Conservation (phyloP, 108 stramenopile species). For the Nitzschia sp. region DNA sequence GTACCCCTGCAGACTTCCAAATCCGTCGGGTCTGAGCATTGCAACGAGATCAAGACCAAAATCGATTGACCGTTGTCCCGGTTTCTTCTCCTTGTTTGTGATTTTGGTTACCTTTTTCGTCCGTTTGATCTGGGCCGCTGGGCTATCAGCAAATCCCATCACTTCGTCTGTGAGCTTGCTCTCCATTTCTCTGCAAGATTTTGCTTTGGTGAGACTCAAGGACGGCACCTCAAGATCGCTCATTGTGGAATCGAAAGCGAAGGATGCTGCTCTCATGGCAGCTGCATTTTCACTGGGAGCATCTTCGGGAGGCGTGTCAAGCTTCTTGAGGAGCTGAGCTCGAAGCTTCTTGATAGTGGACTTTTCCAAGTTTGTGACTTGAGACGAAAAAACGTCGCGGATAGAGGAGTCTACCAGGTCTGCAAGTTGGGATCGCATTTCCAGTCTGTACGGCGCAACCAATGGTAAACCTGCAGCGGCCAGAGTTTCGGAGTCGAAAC, state of each 20-base stretch:
- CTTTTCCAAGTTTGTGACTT: conserved; percentile 61
- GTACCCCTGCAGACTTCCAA: conserved; percentile 87
- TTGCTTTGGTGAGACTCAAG: conserved; percentile 66
- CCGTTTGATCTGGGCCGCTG: conserved; percentile 74
- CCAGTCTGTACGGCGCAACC: conserved; percentile 60
- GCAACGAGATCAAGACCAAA: conserved; percentile 78
- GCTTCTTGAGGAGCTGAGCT: conserved; percentile 51
- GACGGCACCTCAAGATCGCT: conserved; percentile 69
- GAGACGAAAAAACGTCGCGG: conserved; percentile 55
- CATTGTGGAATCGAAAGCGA: conserved; percentile 55
- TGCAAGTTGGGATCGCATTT: conserved; percentile 62
- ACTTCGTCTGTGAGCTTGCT: conserved; percentile 65
- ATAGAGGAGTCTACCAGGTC: conserved; percentile 54
- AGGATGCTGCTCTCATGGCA: conserved; percentile 59
- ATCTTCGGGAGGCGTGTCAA: conserved; percentile 37
- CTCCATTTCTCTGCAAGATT: conserved; percentile 65
- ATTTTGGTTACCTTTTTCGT: conserved; percentile 55
- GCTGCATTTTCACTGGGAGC: conserved; percentile 60
- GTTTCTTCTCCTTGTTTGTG: conserved; percentile 70
- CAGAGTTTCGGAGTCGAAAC: conserved; percentile 79
- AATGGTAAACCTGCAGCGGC: conserved; percentile 67
- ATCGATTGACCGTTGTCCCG: conserved; percentile 59
- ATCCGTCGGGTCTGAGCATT: conserved; percentile 89
- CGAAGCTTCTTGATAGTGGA: conserved; percentile 60
- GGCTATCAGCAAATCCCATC: conserved; percentile 65